These are phyloP conservation scores for Triglochin maritima DNA, from an alignment of 106 monocot genomes.

Conservation along the genomic window DNA sequence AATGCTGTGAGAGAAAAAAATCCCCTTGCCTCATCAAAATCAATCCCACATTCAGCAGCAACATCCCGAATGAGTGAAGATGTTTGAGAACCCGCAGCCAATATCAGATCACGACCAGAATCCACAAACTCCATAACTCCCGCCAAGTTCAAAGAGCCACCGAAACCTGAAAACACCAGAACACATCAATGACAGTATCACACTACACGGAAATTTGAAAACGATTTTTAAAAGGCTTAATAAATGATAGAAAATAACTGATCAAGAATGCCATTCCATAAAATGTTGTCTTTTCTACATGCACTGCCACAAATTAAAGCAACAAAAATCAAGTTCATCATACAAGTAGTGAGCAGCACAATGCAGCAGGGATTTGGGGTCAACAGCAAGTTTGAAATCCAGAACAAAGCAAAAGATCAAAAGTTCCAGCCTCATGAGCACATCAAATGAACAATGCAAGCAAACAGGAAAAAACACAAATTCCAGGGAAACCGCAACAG, in stretches of 20 bases:
- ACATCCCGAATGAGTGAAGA: constrained; percentile 79
- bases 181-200: background rate
- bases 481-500: too few relatives aligned
- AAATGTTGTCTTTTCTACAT: too few relatives aligned
- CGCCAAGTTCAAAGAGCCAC: constrained; percentile 58
- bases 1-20: background rate
- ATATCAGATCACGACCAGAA: constrained; percentile 71
- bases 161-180: constrained; percentile 48
- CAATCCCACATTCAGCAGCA: constrained; percentile 78
- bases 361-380: too few relatives aligned
- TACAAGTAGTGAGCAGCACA: too few relatives aligned
- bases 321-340: too few relatives aligned
- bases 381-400: too few relatives aligned
- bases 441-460: too few relatives aligned
- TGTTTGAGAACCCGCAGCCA: constrained; percentile 58
- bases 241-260: background rate
- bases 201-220: background rate
- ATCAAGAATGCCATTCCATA: too few relatives aligned
- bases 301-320: too few relatives aligned
- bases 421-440: too few relatives aligned
- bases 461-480: too few relatives aligned
- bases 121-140: constrained; percentile 83
- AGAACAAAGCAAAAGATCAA: too few relatives aligned
- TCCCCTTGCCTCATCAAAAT: constrained; percentile 78
- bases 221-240: background rate